Base-by-base conservation (phyloP, 1,284 basidiomycete species). In the Melanopsichium pennsylvanicum region DNA sequence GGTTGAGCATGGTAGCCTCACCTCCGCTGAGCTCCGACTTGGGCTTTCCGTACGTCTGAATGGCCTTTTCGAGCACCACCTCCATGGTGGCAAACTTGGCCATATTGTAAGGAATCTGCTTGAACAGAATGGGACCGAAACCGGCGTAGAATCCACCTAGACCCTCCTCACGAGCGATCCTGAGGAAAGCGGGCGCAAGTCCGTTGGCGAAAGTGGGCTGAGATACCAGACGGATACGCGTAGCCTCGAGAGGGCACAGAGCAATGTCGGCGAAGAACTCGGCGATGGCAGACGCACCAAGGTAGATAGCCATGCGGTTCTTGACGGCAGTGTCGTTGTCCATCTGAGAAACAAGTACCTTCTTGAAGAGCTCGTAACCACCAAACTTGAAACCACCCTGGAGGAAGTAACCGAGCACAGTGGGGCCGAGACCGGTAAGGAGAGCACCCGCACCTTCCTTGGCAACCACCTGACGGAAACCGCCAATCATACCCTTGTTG, bases 11-110 rank as follows among this genome's bases (percentile, higher is more conserved):
- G 50, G 78, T 78, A 23, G 73, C 63, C 45, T 71, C 70, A 19
- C 54, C 58, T 49, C 75, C 82, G 73, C 62, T 78, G 74, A 72
- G 79, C 62, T 70, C 82, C 73, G 75, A 84, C 82, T 85, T 85
- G 75, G 82, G 80, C 82, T 84, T 84, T 79, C 84, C 84, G 64
- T 82, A 80, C 32, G 80, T 64, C 38, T 70, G 35, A 74, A 86
- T 82, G 72, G 84, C 82, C 70, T 84, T 83, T 78, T 86, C 85
- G 42, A 80, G 68, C 16, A 78, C 78, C 16, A 78, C 72, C 62
- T 80, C 78, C 74, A 78, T 77, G 44, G 73, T 75, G 47, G 75
- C 71, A 71, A 86, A 86, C 83, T 85, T 85, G 83, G 84, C 84
- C 77, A 79, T 79, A 68, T 78, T 80, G 79, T 80, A 80, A 35